A percentile compares a stretch with the other conserved stretches of the same genome.
Evolutionary conservation across 1,284 basidiomycete genomes (phyloP).

Genomic region (Calocybe gambosa): DNA sequence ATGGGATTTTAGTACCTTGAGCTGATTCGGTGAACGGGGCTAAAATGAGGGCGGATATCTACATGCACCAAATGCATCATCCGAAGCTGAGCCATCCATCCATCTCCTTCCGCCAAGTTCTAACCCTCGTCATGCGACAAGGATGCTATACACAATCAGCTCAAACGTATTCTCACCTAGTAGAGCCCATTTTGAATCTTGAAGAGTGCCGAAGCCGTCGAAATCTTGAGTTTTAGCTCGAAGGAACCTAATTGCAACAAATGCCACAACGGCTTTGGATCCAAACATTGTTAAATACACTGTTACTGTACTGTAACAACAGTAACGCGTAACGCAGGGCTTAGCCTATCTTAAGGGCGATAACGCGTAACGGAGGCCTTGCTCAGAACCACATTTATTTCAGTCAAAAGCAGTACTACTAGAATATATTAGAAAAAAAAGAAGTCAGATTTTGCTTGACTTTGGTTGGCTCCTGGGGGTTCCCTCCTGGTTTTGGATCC

Average conservation of each 20-base stretch:
- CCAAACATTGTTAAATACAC: conserved; percentile 18
- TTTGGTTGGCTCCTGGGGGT: conserved; percentile 4
- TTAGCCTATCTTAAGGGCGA: no score
- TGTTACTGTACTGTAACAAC: no score
- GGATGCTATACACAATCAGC: conserved; percentile 15
- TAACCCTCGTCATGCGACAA: conserved; percentile 13
- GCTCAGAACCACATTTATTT: no score
- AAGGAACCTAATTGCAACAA: conserved; percentile 13
- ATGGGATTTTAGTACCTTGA: conserved; percentile 13
- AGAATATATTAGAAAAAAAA: conserved; percentile 13
- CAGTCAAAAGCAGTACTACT: neutral
- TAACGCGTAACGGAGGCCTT: no score
- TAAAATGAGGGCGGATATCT: neutral
- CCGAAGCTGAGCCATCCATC: conserved; percentile 29
- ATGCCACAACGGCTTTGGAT: conserved; percentile 14
- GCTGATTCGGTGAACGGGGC: neutral
- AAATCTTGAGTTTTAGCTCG: conserved; percentile 30
- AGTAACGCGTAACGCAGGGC: no score
- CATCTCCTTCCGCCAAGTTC: conserved; percentile 21
- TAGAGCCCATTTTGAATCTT: conserved; percentile 67
- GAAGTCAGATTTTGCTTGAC: conserved; percentile 6
- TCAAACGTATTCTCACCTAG: conserved; percentile 50
- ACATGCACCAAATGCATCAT: conserved; percentile 26
- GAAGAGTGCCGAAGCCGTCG: conserved; percentile 40
- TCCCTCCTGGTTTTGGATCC: neutral